Conservation (phyloP, 208 protist species). For the Endotrypanum monterogeii region DNA sequence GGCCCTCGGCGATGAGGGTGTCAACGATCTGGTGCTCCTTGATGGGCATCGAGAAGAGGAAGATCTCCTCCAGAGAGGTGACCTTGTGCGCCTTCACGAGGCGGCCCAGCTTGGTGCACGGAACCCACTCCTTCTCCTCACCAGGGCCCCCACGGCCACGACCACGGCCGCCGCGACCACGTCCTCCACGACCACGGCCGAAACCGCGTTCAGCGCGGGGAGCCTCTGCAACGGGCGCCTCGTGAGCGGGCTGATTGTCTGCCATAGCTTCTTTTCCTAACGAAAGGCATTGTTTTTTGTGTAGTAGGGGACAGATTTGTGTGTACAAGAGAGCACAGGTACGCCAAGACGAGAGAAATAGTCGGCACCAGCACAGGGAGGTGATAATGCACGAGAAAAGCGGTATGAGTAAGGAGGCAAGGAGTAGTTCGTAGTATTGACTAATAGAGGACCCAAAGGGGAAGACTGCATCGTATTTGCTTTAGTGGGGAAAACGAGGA, state of each 20-base stretch:
- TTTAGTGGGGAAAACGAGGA: background rate
- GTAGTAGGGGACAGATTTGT: background rate
- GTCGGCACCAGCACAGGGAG: background rate
- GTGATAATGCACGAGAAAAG: background rate
- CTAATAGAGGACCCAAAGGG: background rate
- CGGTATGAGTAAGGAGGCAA: background rate
- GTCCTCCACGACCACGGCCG: conserved; percentile 6
- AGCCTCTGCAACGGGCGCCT: conserved; percentile 7
- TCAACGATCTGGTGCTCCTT: conserved; percentile 99
- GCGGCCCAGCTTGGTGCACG: conserved; percentile 8
- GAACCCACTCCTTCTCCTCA: conserved; percentile 5
- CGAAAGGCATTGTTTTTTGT: too few species aligned
- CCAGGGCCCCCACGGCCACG: conserved; percentile 22
- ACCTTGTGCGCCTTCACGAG: conserved; percentile 85
- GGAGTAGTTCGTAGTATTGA: background rate
- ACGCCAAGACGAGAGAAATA: background rate
- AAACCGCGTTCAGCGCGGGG: conserved; percentile 18
- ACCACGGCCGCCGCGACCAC: conserved; percentile 8
- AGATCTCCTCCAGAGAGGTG: conserved; percentile 98
- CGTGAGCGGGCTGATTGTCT: conserved; percentile 29
- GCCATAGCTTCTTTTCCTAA: conserved; percentile 17
- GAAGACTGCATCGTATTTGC: background rate
- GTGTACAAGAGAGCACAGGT: background rate
- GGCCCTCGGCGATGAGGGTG: conserved; percentile 92
- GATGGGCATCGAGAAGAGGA: conserved; percentile 99